These are phyloP conservation scores for Globisporangium viniferum DNA, from an alignment of 352 stramenopile genomes.

Conservation along the genomic window DNA sequence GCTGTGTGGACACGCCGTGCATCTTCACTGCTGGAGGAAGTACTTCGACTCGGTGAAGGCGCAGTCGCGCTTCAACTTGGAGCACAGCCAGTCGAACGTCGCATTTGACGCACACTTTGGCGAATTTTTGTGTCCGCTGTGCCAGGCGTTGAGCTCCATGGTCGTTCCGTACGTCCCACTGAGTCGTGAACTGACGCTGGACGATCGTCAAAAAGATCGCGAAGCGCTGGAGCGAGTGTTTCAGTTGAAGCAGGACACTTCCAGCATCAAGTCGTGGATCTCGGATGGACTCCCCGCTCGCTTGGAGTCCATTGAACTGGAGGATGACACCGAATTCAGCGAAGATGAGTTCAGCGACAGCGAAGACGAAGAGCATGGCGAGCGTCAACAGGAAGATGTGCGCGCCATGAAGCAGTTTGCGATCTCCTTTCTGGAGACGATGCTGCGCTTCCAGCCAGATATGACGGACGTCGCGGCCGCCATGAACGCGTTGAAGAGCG, in stretches of 20 bases:
- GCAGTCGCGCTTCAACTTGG: constrained; percentile 64
- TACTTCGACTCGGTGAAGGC: constrained; percentile 87
- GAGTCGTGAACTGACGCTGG: constrained; percentile 47
- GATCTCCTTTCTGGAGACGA: constrained; percentile 57
- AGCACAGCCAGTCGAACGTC: constrained; percentile 76
- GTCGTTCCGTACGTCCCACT: constrained; percentile 78
- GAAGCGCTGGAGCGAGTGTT: constrained; percentile 74
- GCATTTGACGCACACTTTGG: constrained; percentile 82
- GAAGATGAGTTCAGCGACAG: constrained; percentile 21
- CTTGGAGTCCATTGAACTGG: constrained; percentile 32
- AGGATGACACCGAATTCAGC: constrained; percentile 30
- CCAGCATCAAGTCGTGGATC: constrained; percentile 61
- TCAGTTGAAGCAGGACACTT: constrained; percentile 68
- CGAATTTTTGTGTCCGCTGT: constrained; percentile 90
- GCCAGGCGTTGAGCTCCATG: constrained; percentile 89
- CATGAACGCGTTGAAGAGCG: constrained; percentile 61
- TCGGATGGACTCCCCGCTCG: constrained; percentile 42
- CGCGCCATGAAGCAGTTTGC: constrained; percentile 79
- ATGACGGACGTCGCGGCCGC: constrained; percentile 47
- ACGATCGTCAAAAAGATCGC: constrained; percentile 52
- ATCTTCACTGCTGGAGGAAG: constrained; percentile 85
- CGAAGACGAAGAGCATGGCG: constrained; percentile 23
- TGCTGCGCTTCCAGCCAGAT: constrained; percentile 67
- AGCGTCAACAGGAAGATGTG: constrained; percentile 35
- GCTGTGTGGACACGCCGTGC: constrained; percentile 88